A percentile compares a stretch with the other conserved stretches of the same genome.
phyloP scores from a whole-genome alignment of 495 filamentous ascomycete species.

The Penicillium longicatenatum region DNA sequence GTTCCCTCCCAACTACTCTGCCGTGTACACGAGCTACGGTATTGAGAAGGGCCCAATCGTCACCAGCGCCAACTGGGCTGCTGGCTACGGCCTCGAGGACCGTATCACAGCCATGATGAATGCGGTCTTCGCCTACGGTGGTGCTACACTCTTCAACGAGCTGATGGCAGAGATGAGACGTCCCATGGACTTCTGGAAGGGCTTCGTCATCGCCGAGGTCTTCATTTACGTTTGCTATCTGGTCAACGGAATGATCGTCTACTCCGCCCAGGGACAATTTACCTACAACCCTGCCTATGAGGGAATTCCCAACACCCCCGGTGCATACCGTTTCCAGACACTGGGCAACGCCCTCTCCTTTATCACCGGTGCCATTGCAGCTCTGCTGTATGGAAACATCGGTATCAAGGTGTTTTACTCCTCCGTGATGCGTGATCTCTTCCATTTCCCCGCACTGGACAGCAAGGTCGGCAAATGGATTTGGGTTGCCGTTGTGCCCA shows the following conservation, averaged over 20 bases:
- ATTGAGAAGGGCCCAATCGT: constrained; percentile 26
- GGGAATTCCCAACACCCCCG: constrained; percentile 24
- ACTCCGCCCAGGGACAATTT: constrained; percentile 59
- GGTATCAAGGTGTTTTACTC: constrained; percentile 64
- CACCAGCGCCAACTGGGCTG: constrained; percentile 27
- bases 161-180: constrained; percentile 67
- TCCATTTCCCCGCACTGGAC: constrained; percentile 51
- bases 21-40: constrained; percentile 20
- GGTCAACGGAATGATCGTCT: constrained; percentile 59
- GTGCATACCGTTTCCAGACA: constrained; percentile 51
- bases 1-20: constrained; percentile 49
- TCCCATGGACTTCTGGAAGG: constrained; percentile 64
- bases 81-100: constrained; percentile 28
- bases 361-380: constrained; percentile 55
- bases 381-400: constrained; percentile 59
- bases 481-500: constrained; percentile 51
- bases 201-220: constrained; percentile 52
- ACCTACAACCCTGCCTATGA: constrained; percentile 51
- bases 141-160: constrained; percentile 61
- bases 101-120: constrained; percentile 59
- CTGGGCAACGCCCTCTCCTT: constrained; percentile 56
- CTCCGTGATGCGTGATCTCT: constrained; percentile 54
- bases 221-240: constrained; percentile 56
- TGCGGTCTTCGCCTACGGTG: constrained; percentile 61
- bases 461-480: constrained; percentile 49